Evolutionary conservation across 352 stramenopile genomes (phyloP).

Genomic region (Phytophthora cactorum): DNA sequence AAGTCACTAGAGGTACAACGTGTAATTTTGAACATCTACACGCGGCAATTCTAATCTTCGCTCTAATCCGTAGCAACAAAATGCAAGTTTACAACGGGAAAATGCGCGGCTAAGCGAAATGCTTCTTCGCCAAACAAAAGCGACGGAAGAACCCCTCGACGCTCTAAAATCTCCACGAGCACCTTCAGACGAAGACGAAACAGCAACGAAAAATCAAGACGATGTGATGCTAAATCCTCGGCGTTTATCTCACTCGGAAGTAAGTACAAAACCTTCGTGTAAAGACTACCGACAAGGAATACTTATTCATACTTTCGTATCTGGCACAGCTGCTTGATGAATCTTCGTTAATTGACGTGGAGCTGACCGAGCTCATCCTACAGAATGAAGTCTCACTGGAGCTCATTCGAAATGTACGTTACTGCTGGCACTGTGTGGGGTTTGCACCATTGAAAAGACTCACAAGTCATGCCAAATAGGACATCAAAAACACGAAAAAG

Average conservation of each 20-base stretch:
- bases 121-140: conserved; percentile 36
- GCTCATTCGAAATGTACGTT: conserved; percentile 75
- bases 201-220: conserved; percentile 2
- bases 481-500: conserved; percentile 84
- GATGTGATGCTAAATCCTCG: conserved; percentile 4
- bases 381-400: conserved; percentile 88
- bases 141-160: conserved; percentile 27
- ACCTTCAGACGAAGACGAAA: neutral
- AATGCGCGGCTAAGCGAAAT: conserved; percentile 52
- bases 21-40: neutral
- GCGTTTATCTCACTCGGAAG: conserved; percentile 34
- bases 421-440: neutral
- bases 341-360: conserved; percentile 71
- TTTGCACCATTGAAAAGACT: neutral
- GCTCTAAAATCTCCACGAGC: conserved; percentile 24
- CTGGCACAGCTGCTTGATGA: conserved; percentile 66
- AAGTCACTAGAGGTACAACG: conserved; percentile 52
- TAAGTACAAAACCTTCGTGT: conserved; percentile 9
- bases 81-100: conserved; percentile 54
- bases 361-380: conserved; percentile 84
- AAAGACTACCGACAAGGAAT: too few species aligned
- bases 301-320: too few species aligned
- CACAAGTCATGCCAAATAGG: conserved; percentile 28
- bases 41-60: conserved; percentile 1
- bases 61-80: conserved; percentile 40